These are phyloP conservation scores for Suhomyces kunorum DNA, from an alignment of 1,139 yeast species.

Conservation along the genomic window DNA sequence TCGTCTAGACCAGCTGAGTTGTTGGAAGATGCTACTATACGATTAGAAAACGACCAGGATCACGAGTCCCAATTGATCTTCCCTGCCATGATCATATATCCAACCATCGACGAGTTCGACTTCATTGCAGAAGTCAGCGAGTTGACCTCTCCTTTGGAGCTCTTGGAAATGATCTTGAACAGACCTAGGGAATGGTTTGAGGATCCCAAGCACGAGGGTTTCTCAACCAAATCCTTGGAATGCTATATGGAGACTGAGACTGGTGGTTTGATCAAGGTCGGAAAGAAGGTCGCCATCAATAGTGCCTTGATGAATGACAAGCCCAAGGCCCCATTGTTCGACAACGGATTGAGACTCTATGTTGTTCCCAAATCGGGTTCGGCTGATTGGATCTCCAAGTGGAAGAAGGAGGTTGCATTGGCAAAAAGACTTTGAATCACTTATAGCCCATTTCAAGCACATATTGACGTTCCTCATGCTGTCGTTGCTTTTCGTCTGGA, in stretches of 20 bases:
- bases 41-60: conserved; percentile 70
- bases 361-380: conserved; percentile 76
- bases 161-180: conserved; percentile 56
- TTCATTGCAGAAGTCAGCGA: conserved; percentile 75
- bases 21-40: conserved; percentile 48
- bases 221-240: conserved; percentile 59
- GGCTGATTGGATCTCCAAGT: conserved; percentile 61
- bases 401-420: conserved; percentile 69
- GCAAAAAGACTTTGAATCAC: conserved; percentile 38
- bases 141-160: conserved; percentile 59
- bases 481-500: conserved; percentile 26
- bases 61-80: conserved; percentile 75
- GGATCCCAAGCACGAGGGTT: conserved; percentile 61
- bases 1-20: conserved; percentile 54
- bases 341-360: conserved; percentile 69
- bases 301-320: conserved; percentile 61
- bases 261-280: conserved; percentile 86
- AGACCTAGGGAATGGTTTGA: conserved; percentile 75
- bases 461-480: conserved; percentile 51
- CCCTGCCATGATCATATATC: conserved; percentile 82
- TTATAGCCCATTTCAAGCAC: conserved; percentile 57
- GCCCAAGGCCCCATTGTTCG: conserved; percentile 78
- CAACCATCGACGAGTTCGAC: conserved; percentile 83
- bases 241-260: conserved; percentile 78
- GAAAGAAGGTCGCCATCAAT: conserved; percentile 70